Conservation (phyloP, 768 basidiomycete species). For the Leccinum ochraceum region DNA sequence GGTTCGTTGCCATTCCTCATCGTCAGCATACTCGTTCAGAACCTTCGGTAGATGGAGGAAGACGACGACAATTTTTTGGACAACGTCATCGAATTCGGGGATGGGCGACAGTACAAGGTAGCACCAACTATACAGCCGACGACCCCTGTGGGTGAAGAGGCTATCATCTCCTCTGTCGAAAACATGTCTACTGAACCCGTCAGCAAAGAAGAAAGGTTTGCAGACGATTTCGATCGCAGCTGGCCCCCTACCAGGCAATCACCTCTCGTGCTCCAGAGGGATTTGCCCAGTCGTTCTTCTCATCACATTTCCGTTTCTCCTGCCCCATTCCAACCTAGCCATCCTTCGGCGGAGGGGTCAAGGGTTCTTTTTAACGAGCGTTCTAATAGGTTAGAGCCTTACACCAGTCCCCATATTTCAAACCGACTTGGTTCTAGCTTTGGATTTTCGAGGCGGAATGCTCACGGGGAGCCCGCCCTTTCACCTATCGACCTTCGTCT, state of each 20-base stretch:
- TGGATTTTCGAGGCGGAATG: slow-evolving; percentile 41
- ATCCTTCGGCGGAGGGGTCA: slow-evolving; percentile 57
- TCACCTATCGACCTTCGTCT: slow-evolving; percentile 45
- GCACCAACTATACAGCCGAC: slow-evolving; percentile 43
- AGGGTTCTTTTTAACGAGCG: slow-evolving; percentile 95
- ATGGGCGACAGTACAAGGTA: slow-evolving; percentile 90
- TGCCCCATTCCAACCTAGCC: slow-evolving; percentile 38
- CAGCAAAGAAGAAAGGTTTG: slow-evolving; percentile 85
- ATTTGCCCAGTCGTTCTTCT: slow-evolving; percentile 36
- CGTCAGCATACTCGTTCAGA: slow-evolving; percentile 5
- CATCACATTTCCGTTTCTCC: slow-evolving; percentile 36
- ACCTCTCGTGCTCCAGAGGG: slow-evolving; percentile 44
- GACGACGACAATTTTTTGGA: slow-evolving; percentile 90
- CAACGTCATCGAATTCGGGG: slow-evolving; percentile 93
- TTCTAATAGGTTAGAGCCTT: slow-evolving; percentile 87
- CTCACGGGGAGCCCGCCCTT: slow-evolving; percentile 42
- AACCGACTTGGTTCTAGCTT: slow-evolving; percentile 40
- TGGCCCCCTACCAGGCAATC: slow-evolving; percentile 80
- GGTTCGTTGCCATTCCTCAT: slow-evolving; percentile 49
- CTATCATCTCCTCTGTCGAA: slow-evolving; percentile 19
- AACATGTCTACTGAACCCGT: slow-evolving; percentile 45
- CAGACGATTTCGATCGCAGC: slow-evolving; percentile 93
- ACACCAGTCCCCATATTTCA: slow-evolving; percentile 51
- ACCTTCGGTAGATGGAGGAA: slow-evolving; percentile 70
- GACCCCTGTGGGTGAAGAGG: slow-evolving; percentile 17